Base-by-base conservation (phyloP, 2,329 filamentous ascomycete species). In the Daldinia sp. region DNA sequence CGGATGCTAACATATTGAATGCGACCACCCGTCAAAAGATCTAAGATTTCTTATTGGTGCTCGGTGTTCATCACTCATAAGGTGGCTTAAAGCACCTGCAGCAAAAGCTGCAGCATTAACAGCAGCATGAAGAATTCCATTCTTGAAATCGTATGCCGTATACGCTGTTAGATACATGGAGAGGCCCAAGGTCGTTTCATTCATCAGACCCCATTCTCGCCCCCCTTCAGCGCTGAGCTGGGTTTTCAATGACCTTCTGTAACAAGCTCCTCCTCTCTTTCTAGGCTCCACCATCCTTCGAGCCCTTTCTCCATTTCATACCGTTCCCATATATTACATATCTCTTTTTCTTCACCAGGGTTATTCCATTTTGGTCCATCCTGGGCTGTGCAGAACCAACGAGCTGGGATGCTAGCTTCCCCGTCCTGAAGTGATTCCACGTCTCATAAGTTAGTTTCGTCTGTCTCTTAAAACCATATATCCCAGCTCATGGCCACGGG, bases 331-430 rank as follows among this genome's bases (percentile, higher is more conserved):
- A 67, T 61, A 68, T 64, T 72, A 64, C 71, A 67, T 68, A n/a
- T n/a, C n/a, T n/a, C n/a, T 67, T 34, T 56, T 57, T 61, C 59
- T 64, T 61, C 57, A 61, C 69, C 66, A 69, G 64, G 69, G 71
- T 39, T 63, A 49, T 37, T 55, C 49, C 67, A 65, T 70, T 64
- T 71, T 59, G 64, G 66, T 60, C 68, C 67, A 66, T 64, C 55
- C 64, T 65, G 61, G 72, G 74, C 72, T 71, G 66, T 72, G 70
- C 66, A 70, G 45, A 41, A 69, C 58, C 58, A 72, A 59, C 56
- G 73, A 71, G 74, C 59, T 74, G 73, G 74, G 72, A 76, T 77
- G 74, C 71, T 71, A 72, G 74, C 41, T 73, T 53, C 74, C 70
- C 75, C 69, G 30, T 64, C 58, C 48, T 66, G 67, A 63, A 64